A percentile compares a stretch with the other conserved stretches of the same genome.
Conservation (phyloP, 305 asterid species). For the Solanum hybrid region DNA sequence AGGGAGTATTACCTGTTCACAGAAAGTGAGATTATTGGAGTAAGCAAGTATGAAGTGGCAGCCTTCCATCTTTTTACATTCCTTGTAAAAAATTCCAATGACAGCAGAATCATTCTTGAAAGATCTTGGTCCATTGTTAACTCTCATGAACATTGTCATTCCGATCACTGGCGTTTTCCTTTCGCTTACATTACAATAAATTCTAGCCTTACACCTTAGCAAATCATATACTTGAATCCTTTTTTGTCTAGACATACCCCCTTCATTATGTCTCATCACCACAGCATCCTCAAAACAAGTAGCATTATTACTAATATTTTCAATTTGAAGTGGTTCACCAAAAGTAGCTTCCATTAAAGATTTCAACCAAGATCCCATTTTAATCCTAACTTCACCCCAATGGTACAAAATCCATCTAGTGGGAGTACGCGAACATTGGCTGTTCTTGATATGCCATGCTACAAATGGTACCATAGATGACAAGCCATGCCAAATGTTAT, state of each 20-base stretch:
- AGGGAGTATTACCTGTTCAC: slow-evolving; percentile 43
- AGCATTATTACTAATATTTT: slow-evolving; percentile 7
- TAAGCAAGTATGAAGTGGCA: slow-evolving; percentile 47
- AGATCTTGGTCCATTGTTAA: slow-evolving; percentile 40
- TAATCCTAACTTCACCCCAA: slow-evolving; percentile 52
- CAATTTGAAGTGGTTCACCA: slow-evolving; percentile 25
- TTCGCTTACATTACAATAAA: slow-evolving; percentile 35
- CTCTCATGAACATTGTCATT: slow-evolving; percentile 58
- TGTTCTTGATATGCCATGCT: slow-evolving; percentile 40
- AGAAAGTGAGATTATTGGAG: slow-evolving; percentile 49
- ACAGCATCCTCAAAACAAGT: slow-evolving; percentile 51
- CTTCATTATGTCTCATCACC: slow-evolving; percentile 73
- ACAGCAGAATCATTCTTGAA: slow-evolving; percentile 49
- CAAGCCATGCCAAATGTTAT: slow-evolving; percentile 72
- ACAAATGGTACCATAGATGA: slow-evolving; percentile 49
- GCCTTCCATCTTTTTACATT: slow-evolving; percentile 35
- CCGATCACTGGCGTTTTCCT: slow-evolving; percentile 28
- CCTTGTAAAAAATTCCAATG: slow-evolving; percentile 33
- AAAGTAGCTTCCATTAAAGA: slow-evolving; percentile 40
- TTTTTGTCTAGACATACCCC: slow-evolving; percentile 54
- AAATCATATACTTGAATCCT: slow-evolving; percentile 48
- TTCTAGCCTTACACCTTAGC: slow-evolving; percentile 56
- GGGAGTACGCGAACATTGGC: slow-evolving; percentile 17
- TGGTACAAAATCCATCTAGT: slow-evolving; percentile 53
- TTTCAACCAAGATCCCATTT: slow-evolving; percentile 42